Conservation (phyloP, 2,329 filamentous ascomycete species). For the Fusarium sp. region DNA sequence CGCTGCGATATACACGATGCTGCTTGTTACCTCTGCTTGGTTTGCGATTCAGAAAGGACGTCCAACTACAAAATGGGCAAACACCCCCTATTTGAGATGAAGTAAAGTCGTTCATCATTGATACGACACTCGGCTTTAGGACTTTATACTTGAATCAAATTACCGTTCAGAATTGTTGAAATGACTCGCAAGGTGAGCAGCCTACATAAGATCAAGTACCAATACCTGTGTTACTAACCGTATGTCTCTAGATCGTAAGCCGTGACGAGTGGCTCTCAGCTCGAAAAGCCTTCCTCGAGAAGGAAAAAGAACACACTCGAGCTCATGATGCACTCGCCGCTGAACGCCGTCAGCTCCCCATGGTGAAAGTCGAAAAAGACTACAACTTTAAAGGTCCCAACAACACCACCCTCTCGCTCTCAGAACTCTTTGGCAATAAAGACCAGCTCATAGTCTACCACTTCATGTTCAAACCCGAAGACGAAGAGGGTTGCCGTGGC, state of each 20-base stretch:
- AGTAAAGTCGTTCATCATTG: background rate
- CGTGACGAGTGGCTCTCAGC: slow-evolving; percentile 55
- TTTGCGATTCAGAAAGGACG: background rate
- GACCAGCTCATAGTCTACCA: slow-evolving; percentile 61
- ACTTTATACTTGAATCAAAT: background rate
- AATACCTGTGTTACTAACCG: background rate
- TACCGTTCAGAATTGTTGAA: background rate
- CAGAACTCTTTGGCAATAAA: slow-evolving; percentile 54
- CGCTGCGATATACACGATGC: slow-evolving; percentile 3
- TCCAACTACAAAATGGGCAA: slow-evolving; percentile 14
- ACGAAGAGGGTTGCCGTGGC: slow-evolving; percentile 56
- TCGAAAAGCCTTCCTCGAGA: slow-evolving; percentile 54
- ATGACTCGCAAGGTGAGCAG: slow-evolving; percentile 2
- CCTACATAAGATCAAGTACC: background rate
- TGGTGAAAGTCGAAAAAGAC: slow-evolving; percentile 57
- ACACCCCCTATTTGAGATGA: background rate
- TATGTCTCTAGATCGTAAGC: slow-evolving; percentile 48
- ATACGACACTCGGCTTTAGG: background rate
- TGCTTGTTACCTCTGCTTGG: background rate
- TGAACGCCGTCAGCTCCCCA: slow-evolving; percentile 56
- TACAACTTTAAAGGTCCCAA: slow-evolving; percentile 56
- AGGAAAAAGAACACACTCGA: slow-evolving; percentile 55
- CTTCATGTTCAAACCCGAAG: slow-evolving; percentile 61
- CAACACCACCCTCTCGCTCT: slow-evolving; percentile 46
- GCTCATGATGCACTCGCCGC: slow-evolving; percentile 51